Percentiles rank a stretch among this genome's conserved stretches.
Evolutionary conservation across 371 early-diverging fungal genomes (phyloP).

Genomic region (Mucor plumbeus): DNA sequence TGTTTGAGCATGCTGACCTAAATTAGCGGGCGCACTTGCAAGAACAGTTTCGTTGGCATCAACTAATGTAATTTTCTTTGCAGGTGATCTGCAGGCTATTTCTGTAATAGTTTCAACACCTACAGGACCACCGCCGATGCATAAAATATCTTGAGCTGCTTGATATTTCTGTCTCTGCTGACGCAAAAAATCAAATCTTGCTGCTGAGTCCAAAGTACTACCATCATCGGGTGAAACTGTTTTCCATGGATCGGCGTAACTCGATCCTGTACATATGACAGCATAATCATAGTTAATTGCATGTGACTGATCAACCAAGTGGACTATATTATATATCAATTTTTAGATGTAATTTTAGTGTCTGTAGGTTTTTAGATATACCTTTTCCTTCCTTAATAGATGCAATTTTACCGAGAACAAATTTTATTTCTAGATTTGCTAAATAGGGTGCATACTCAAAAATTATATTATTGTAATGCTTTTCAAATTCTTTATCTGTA

Average conservation of each 20-base stretch:
- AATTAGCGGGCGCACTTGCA: slow-evolving; percentile 21
- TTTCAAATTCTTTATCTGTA: slow-evolving; percentile 28
- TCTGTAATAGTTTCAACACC: slow-evolving; percentile 60
- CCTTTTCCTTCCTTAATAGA: slow-evolving; percentile 32
- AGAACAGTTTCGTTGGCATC: slow-evolving; percentile 30
- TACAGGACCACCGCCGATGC: slow-evolving; percentile 64
- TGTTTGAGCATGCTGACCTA: slow-evolving; percentile 32
- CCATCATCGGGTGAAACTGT: slow-evolving; percentile 3
- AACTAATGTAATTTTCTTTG: slow-evolving; percentile 50
- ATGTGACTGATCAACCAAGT: background rate
- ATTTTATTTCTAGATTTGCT: slow-evolving; percentile 19
- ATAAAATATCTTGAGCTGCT: slow-evolving; percentile 43
- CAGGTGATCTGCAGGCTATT: slow-evolving; percentile 45
- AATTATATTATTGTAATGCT: slow-evolving; percentile 33
- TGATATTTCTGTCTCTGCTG: slow-evolving; percentile 37
- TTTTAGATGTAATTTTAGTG: no score
- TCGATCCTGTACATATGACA: slow-evolving; percentile 46
- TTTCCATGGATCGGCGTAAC: slow-evolving; percentile 46
- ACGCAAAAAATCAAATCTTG: slow-evolving; percentile 27
- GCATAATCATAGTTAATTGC: slow-evolving; percentile 29
- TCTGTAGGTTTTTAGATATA: slow-evolving; percentile 8
- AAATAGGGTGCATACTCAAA: slow-evolving; percentile 29
- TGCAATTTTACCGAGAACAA: slow-evolving; percentile 32
- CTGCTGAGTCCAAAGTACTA: slow-evolving; percentile 4
- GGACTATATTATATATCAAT: background rate